Evolutionary conservation across 139 green algal genomes (phyloP).

Genomic region (Volvox reticuliferus): DNA sequence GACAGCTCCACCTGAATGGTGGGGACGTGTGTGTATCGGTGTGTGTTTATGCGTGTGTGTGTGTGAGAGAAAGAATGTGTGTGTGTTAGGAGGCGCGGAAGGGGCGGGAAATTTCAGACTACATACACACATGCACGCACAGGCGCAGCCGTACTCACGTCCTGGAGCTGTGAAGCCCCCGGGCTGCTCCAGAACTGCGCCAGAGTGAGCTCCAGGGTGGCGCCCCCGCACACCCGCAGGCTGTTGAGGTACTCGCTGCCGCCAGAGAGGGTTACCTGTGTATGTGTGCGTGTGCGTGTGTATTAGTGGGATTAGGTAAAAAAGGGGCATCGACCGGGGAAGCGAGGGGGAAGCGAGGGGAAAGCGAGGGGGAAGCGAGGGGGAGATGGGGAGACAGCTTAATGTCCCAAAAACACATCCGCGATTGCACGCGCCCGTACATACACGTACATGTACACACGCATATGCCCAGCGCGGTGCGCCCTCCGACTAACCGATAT

Average conservation of each 20-base stretch:
- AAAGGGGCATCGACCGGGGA: too few relatives aligned
- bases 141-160: neutral
- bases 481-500: too few relatives aligned
- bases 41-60: too few relatives aligned
- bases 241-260: constrained; percentile 55
- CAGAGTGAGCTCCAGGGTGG: constrained; percentile 88
- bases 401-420: too few relatives aligned
- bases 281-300: neutral
- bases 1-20: constrained; percentile 65
- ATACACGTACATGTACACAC: too few relatives aligned
- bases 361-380: neutral
- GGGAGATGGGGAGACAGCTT: too few relatives aligned
- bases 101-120: neutral
- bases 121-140: neutral
- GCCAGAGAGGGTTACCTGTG: constrained; percentile 56
- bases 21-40: neutral
- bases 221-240: constrained; percentile 64
- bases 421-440: too few relatives aligned
- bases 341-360: neutral
- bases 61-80: neutral
- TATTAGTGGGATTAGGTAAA: too few relatives aligned
- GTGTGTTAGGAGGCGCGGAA: neutral
- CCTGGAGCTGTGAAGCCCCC: constrained; percentile 40
- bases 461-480: too few relatives aligned
- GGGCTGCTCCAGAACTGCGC: constrained; percentile 82